Conservation (phyloP, 306 rosid genomes). For the Nissolia schottii region DNA sequence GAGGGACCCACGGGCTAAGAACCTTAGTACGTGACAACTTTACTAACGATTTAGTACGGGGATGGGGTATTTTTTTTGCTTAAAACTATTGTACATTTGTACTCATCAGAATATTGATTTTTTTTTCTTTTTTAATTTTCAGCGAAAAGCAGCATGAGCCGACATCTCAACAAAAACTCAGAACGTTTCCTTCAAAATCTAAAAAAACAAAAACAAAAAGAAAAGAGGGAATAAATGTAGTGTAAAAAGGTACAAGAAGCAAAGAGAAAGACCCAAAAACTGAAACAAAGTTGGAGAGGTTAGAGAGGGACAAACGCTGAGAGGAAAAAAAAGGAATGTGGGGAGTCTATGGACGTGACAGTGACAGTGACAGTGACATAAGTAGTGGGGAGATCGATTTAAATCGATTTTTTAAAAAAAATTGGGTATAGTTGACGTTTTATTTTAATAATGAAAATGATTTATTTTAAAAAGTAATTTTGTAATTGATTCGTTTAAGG, state of each 20-base stretch:
- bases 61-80: conserved; percentile 6
- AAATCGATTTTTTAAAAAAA: no score
- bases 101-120: neutral
- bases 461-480: no score
- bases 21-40: no score
- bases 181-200: neutral
- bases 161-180: conserved; percentile 10
- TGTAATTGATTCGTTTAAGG: no score
- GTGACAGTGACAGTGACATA: no score
- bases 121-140: conserved; percentile 13
- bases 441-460: no score
- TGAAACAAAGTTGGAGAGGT: conserved; percentile 7
- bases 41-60: no score
- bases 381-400: no score
- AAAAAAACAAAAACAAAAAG: conserved; percentile 1
- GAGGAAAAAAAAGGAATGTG: neutral
- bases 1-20: no score
- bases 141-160: conserved; percentile 25
- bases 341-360: no score
- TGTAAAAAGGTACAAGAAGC: neutral
- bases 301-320: neutral
- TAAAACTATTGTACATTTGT: conserved; percentile 11
- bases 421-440: no score
- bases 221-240: no score
- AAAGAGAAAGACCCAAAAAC: neutral